phyloP scores from a whole-genome alignment of 345 rosid species.

The Aethionema arabicum region DNA sequence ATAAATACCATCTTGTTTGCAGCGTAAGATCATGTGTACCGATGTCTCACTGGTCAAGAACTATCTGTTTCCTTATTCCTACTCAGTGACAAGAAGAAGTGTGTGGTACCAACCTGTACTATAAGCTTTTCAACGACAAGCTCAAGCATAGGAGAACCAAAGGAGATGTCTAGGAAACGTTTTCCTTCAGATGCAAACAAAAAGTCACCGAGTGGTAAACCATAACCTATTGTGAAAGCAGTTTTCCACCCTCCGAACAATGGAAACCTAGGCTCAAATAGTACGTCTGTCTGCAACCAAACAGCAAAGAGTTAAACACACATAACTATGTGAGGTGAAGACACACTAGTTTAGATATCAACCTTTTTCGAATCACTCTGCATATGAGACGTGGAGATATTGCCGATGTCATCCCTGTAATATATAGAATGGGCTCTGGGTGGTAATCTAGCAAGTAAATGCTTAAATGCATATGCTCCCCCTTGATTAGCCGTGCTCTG shows the following conservation, averaged over 20 bases:
- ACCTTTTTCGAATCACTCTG: conserved; percentile 87
- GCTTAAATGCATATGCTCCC: conserved; percentile 74
- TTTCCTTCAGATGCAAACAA: conserved; percentile 75
- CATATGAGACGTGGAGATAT: conserved; percentile 92
- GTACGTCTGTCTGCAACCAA: conserved; percentile 73
- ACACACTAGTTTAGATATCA: conserved; percentile 1
- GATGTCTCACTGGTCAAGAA: background rate
- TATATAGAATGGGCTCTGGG: conserved; percentile 92
- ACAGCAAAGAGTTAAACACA: conserved; percentile 36
- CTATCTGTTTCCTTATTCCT: too few relatives aligned
- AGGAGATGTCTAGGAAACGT: conserved; percentile 67
- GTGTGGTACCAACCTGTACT: conserved; percentile 60
- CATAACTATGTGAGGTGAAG: background rate
- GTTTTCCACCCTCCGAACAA: conserved; percentile 98
- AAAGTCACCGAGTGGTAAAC: conserved; percentile 85
- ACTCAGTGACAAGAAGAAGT: conserved; percentile 3
- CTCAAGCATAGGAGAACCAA: conserved; percentile 74
- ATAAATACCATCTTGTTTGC: background rate
- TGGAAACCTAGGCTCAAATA: conserved; percentile 92
- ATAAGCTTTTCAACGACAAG: conserved; percentile 69
- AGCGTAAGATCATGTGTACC: conserved; percentile 1
- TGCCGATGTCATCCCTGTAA: conserved; percentile 94
- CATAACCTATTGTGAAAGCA: conserved; percentile 89
- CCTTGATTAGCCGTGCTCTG: conserved; percentile 66
- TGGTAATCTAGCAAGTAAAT: conserved; percentile 80